Conservation (phyloP, 208 protist species). For the Wallacemonas rigidus region DNA sequence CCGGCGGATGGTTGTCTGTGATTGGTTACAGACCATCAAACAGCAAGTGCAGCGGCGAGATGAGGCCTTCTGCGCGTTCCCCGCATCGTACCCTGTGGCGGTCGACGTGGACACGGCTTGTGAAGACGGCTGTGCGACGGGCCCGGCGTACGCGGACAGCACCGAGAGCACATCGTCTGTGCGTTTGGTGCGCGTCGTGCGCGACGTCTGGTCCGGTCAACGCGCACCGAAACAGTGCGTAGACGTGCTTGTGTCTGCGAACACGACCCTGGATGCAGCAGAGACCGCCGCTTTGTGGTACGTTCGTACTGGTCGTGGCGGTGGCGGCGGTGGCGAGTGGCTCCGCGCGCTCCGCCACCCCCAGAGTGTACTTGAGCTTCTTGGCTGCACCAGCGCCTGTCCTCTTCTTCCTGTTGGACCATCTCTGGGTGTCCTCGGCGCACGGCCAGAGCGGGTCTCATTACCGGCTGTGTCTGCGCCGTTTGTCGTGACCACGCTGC, state of each 20-base stretch:
- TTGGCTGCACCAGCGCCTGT: neutral
- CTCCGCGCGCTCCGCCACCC: neutral
- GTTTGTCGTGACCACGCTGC: too few species aligned
- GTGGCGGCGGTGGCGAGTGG: conserved; percentile 5
- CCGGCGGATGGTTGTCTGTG: too few species aligned
- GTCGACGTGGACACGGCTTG: too few species aligned
- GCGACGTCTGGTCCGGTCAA: neutral
- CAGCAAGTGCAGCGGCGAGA: too few species aligned
- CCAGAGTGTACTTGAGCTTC: neutral
- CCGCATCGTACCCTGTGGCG: too few species aligned
- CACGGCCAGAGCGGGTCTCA: neutral
- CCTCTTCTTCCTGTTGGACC: neutral
- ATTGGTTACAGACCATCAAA: too few species aligned
- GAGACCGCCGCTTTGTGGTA: neutral
- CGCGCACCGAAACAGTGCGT: neutral
- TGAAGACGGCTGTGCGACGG: too few species aligned
- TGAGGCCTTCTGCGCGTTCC: too few species aligned
- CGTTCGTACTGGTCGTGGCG: neutral
- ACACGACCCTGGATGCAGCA: neutral
- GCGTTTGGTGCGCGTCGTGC: neutral
- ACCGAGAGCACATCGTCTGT: too few species aligned
- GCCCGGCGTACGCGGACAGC: too few species aligned
- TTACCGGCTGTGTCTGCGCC: too few species aligned
- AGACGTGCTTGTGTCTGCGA: neutral
- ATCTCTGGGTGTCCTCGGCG: neutral